A percentile compares a stretch with the other conserved stretches of the same genome.
Evolutionary conservation across 2,329 filamentous ascomycete species (phyloP).

Genomic region (Xylariaceae sp.): DNA sequence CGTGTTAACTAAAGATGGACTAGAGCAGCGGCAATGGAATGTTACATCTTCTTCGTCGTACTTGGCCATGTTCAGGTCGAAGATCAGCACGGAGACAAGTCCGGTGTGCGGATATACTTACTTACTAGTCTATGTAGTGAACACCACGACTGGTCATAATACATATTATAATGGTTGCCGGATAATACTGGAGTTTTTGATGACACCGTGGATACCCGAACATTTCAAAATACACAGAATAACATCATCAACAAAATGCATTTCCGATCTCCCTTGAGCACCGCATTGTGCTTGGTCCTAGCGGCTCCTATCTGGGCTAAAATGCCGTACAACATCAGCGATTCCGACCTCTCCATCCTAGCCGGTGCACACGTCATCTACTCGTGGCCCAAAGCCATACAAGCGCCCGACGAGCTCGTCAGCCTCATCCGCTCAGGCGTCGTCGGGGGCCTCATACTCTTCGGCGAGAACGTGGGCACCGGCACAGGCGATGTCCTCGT

Average conservation of each 20-base stretch:
- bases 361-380: slow-evolving; percentile 1
- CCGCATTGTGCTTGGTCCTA: background rate
- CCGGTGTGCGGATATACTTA: too few relatives aligned
- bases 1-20: too few relatives aligned
- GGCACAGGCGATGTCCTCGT: background rate
- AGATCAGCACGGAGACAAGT: too few relatives aligned
- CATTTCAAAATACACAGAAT: too few relatives aligned
- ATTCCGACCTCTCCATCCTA: background rate
- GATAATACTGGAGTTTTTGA: too few relatives aligned
- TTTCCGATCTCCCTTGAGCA: background rate
- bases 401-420: background rate
- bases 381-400: background rate
- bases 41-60: too few relatives aligned
- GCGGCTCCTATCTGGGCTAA: background rate
- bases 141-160: too few relatives aligned
- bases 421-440: background rate
- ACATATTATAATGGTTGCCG: too few relatives aligned
- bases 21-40: too few relatives aligned
- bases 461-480: background rate
- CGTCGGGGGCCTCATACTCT: background rate
- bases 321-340: background rate
- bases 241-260: background rate
- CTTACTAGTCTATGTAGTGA: too few relatives aligned
- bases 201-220: too few relatives aligned
- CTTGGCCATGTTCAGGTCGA: too few relatives aligned